Base-by-base conservation (phyloP, 2,329 filamentous ascomycete genomes). In the Gaeumannomyces tritici region DNA sequence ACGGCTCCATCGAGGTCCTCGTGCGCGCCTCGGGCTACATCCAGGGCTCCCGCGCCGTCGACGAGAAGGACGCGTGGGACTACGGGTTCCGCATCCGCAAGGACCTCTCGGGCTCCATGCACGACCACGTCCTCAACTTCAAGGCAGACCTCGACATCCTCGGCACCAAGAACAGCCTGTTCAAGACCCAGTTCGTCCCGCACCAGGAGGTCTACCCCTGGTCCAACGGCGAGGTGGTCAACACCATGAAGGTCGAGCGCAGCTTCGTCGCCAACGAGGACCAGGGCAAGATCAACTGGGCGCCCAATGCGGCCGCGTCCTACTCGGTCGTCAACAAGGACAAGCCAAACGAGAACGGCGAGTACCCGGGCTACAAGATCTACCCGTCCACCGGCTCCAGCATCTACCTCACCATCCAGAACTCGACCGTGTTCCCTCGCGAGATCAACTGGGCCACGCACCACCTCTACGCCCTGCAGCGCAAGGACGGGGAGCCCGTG, bases 301-400 rank as follows among this genome's bases (percentile, higher is more conserved):
- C 59, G 15, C 66, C 68, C 51, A 75, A 76, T 67, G 65, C 66
- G 2, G 68, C 70, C 54, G 64, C 70, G 31, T 71, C 73, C 67
- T 76, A 73, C 69, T 58, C 72, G 58, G 68, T 76, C 64, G 71
- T 73, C 65, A 70, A 70, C 66, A 67, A 69, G 47, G 64, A 65
- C 57, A 64, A 67, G 62, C 69, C 65, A 27, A 76, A 76, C 65
- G 65, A 66, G 42, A 76, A 71, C 71, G 73, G 73, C n/a, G 69
- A 73, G 62, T 63, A 69, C 31, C 69, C 71, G 35, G 74, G 74
- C 5, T 77, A 75, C 65, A 70, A 74, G 54, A 74, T 77, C 65
- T 69, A 73, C 4, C 73, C 63, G 56, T 70, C 61, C 57, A 65
- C 59, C 27, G 59, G 59, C 59, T 51, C 47, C 1, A 55, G 35